Evolutionary conservation across 1,139 yeast genomes (phyloP).

Genomic region (Diutina neorugosa): DNA sequence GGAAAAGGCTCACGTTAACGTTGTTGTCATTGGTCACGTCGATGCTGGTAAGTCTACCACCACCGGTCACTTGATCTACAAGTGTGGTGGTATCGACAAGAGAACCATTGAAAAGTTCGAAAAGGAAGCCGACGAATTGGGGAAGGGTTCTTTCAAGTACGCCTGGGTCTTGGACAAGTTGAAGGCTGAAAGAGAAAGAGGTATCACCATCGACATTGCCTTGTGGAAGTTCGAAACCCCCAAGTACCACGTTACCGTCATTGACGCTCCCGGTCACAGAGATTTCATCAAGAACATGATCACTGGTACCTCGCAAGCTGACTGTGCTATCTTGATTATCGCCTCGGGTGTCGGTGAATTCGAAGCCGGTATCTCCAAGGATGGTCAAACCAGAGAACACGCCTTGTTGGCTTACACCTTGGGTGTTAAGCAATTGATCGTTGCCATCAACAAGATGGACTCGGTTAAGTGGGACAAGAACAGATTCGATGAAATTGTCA

Average conservation of each 20-base stretch:
- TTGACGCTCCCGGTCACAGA: slow-evolving; percentile 96
- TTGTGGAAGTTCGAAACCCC: slow-evolving; percentile 96
- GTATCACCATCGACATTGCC: slow-evolving; percentile 92
- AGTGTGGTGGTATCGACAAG: slow-evolving; percentile 88
- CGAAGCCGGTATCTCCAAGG: slow-evolving; percentile 92
- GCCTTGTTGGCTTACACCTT: slow-evolving; percentile 10
- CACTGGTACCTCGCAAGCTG: slow-evolving; percentile 91
- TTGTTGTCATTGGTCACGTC: slow-evolving; percentile 99
- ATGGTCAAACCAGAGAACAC: slow-evolving; percentile 49
- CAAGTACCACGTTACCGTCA: slow-evolving; percentile 84
- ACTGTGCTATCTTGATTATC: slow-evolving; percentile 81
- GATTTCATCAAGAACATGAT: slow-evolving; percentile 94
- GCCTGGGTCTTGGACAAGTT: slow-evolving; percentile 95
- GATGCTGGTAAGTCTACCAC: slow-evolving; percentile 90
- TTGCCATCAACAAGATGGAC: slow-evolving; percentile 67
- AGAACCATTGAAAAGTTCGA: slow-evolving; percentile 98
- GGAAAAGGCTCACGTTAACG: slow-evolving; percentile 96
- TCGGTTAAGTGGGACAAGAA: slow-evolving; percentile 76
- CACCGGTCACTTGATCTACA: slow-evolving; percentile 98
- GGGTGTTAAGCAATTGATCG: slow-evolving; percentile 10
- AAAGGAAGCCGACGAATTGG: slow-evolving; percentile 97
- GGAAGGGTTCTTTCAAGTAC: slow-evolving; percentile 98
- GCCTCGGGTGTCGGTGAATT: slow-evolving; percentile 92
- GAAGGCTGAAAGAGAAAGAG: slow-evolving; percentile 96
- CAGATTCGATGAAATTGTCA: slow-evolving; percentile 71